A percentile compares a stretch with the other conserved stretches of the same genome.
Evolutionary conservation across 1,284 basidiomycete species (phyloP).

Genomic region (Naganishia sp.): DNA sequence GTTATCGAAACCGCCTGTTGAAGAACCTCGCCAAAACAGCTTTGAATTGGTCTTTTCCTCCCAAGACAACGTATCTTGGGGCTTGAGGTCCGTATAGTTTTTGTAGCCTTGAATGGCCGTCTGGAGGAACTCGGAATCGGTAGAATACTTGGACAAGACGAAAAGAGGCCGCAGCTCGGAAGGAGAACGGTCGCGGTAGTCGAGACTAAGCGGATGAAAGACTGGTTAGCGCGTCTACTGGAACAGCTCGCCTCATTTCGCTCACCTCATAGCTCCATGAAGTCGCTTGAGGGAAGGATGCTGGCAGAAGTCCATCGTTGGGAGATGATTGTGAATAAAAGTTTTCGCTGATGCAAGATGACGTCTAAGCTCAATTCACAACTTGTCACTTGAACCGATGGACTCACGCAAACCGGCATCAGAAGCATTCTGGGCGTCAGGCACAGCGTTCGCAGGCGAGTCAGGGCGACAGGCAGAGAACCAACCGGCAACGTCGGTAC

Average conservation of each 20-base stretch:
- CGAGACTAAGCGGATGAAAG: conserved; percentile 37
- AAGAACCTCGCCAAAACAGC: conserved; percentile 55
- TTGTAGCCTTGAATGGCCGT: conserved; percentile 51
- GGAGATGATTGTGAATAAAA: conserved; percentile 56
- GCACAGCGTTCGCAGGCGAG: conserved; percentile 49
- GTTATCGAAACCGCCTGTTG: conserved; percentile 52
- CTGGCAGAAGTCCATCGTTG: conserved; percentile 58
- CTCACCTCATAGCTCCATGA: conserved; percentile 51
- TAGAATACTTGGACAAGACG: conserved; percentile 52
- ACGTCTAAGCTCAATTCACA: not conserved
- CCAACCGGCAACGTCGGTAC: conserved; percentile 51
- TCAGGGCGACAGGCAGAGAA: conserved; percentile 52
- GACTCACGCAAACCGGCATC: conserved; percentile 44
- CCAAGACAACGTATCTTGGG: conserved; percentile 38
- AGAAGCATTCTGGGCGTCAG: conserved; percentile 46
- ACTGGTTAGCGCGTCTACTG: not conserved
- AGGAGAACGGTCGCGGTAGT: conserved; percentile 50
- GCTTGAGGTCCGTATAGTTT: conserved; percentile 45
- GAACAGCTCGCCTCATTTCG: not conserved
- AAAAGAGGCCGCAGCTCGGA: conserved; percentile 49
- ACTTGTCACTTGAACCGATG: not conserved
- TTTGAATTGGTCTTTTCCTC: conserved; percentile 50
- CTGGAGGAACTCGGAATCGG: conserved; percentile 49
- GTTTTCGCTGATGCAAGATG: conserved; percentile 34
- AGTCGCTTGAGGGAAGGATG: conserved; percentile 54